A percentile compares a stretch with the other conserved stretches of the same genome.
Evolutionary conservation across 306 rosid species (phyloP).

Genomic region (Ammopiptanthus mongolicus): DNA sequence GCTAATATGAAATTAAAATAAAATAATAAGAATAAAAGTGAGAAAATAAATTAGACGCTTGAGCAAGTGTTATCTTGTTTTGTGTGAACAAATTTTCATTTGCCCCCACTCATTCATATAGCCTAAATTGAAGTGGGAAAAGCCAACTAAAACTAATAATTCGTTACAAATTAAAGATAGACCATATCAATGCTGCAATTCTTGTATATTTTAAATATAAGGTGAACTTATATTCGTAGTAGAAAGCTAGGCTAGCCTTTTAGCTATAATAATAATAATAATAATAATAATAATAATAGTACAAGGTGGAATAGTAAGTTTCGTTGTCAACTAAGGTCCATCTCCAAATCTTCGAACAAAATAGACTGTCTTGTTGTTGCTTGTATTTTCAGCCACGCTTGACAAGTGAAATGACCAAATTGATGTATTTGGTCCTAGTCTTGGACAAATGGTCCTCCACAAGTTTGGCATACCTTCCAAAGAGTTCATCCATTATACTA

Average conservation of each 20-base stretch:
- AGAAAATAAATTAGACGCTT: too few relatives aligned
- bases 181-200: not conserved
- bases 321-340: not conserved
- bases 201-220: not conserved
- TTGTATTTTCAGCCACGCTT: not conserved
- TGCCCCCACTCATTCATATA: too few relatives aligned
- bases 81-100: too few relatives aligned
- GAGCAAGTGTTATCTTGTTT: too few relatives aligned
- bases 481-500: constrained; percentile 48
- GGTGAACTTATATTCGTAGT: too few relatives aligned
- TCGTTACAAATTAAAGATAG: not conserved
- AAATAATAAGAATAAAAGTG: too few relatives aligned
- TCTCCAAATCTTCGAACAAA: not conserved
- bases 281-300: too few relatives aligned
- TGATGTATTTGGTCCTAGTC: constrained; percentile 34
- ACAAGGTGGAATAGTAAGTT: not conserved
- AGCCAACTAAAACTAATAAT: not conserved
- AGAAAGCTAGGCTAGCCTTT: too few relatives aligned
- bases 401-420: constrained; percentile 50
- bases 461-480: constrained; percentile 26
- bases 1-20: too few relatives aligned
- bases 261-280: too few relatives aligned
- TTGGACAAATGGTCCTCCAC: constrained; percentile 43
- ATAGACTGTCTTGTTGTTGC: not conserved
- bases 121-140: not conserved